These are phyloP conservation scores for Xylaria nigripes DNA, from an alignment of 495 filamentous ascomycete genomes.

Conservation along the genomic window DNA sequence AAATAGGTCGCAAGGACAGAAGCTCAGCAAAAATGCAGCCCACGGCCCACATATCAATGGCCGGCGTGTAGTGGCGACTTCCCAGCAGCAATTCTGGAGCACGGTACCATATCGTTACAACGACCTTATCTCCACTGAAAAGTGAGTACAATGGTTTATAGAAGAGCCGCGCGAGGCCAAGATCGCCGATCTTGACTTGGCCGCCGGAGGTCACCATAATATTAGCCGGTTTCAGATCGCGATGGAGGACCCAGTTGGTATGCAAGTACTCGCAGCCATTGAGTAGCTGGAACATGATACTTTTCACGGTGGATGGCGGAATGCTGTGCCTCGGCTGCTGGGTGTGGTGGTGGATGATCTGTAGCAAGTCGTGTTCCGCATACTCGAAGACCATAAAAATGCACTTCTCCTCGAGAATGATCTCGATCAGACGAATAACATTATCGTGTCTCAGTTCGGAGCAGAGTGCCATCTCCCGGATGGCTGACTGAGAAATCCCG, in stretches of 20 bases:
- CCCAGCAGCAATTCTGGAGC: conserved; percentile 91
- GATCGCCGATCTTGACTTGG: conserved; percentile 87
- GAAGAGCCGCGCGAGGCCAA: conserved; percentile 86
- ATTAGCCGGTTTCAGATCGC: conserved; percentile 95
- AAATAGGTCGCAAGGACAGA: conserved; percentile 83
- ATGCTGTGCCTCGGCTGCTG: conserved; percentile 80
- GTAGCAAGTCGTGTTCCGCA: conserved; percentile 91
- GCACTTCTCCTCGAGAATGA: conserved; percentile 96
- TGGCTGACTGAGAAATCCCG: conserved; percentile 93
- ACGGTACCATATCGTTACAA: conserved; percentile 99
- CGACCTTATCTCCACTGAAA: conserved; percentile 93
- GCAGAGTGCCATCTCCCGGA: conserved; percentile 97
- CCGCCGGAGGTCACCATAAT: conserved; percentile 93
- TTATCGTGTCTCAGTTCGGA: conserved; percentile 85
- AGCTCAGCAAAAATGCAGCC: conserved; percentile 98
- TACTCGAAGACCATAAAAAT: conserved; percentile 99
- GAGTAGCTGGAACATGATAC: conserved; percentile 87
- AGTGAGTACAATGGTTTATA: conserved; percentile 87
- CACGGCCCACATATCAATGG: conserved; percentile 94
- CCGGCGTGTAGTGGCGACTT: conserved; percentile 87
- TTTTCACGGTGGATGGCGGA: conserved; percentile 78
- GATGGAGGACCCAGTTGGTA: conserved; percentile 93
- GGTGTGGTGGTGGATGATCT: conserved; percentile 97
- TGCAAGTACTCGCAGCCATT: conserved; percentile 93
- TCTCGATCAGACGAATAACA: conserved; percentile 86